Conservation (phyloP, 352 stramenopile genomes). For the Pythium guiyangense region DNA sequence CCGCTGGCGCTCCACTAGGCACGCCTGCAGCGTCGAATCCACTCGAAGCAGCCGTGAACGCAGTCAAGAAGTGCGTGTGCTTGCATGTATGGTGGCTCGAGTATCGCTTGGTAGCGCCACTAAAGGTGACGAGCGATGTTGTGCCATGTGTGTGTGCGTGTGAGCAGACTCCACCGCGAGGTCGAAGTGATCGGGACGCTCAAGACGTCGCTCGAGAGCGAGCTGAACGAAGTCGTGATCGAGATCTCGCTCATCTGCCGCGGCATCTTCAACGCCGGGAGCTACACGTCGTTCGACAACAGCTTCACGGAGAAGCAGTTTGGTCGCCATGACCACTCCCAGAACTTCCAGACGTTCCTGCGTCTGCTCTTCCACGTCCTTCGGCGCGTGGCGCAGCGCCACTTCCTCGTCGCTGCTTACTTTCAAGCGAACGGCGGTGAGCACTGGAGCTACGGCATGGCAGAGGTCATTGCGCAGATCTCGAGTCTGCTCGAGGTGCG, state of each 20-base stretch:
- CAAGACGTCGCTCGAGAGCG: conserved; percentile 61
- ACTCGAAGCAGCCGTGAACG: conserved; percentile 48
- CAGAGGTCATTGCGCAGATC: conserved; percentile 61
- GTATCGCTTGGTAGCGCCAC: not conserved
- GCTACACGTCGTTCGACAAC: conserved; percentile 74
- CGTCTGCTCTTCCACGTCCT: conserved; percentile 64
- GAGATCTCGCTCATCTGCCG: conserved; percentile 68
- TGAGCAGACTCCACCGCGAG: conserved; percentile 57
- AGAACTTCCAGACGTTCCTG: conserved; percentile 67
- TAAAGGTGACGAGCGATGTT: not conserved
- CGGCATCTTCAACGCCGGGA: conserved; percentile 68
- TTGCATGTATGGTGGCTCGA: not conserved
- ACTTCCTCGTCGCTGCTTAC: conserved; percentile 56
- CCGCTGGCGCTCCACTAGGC: conserved; percentile 4
- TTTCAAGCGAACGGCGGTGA: conserved; percentile 59
- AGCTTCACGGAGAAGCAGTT: conserved; percentile 73
- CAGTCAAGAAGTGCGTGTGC: conserved; percentile 53
- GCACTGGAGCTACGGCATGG: conserved; percentile 63
- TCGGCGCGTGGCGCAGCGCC: conserved; percentile 56
- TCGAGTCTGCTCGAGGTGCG: conserved; percentile 57
- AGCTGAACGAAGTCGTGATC: conserved; percentile 53
- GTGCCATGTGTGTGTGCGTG: not conserved
- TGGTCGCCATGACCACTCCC: conserved; percentile 55
- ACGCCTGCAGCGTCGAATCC: conserved; percentile 22
- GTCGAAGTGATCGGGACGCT: conserved; percentile 73